Base-by-base conservation (phyloP, 176 grass and related monocot genomes). In the Dendrocalamus sinicus region DNA sequence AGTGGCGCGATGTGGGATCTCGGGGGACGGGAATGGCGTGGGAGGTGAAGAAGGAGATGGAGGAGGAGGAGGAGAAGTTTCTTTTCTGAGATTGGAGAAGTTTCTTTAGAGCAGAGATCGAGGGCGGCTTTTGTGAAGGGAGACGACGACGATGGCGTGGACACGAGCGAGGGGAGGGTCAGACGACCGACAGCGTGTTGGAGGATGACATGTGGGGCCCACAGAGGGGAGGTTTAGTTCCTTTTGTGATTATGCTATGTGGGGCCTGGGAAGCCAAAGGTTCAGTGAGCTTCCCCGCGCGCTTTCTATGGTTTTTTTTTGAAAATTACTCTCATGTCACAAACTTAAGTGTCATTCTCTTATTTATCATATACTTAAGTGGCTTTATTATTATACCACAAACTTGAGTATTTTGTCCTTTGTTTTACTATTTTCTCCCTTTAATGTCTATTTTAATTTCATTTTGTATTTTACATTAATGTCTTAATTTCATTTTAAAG, bases 121-220 rank as follows among this genome's bases (percentile, higher is more conserved):
- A 88, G 82, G 85, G 51, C 78, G 88, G 85, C 75, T 86, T 84
- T 91, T 78, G 77, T 84, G 81, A 78, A 81, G 51, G 72, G 75
- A 68, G 78, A 72, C 48, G 73, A 54, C 53, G 59, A 65, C 6
- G 77, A 63, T 9, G 46, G 23, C 26, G 67, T 12, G 30, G 32
- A 6, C 11, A 8, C 20, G 23, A 57, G 52, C 10, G 22, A 22
- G 5, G 24, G 40, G 44, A 55, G 13, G 60, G 66, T 72, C 37
- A 45, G n/a, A 44, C 69, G 54, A 89, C 89, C 84, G 84, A 87
- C 84, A 90, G 43, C 75, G 79, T 15, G 28, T 8, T 24, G 24
- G 2, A 3, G 3, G 0, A 60, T 87, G 89, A 84, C 75, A 87
- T 0, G 50, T 12, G 48, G 81, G 81, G 4, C 26, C 65, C 54